phyloP scores from a whole-genome alignment of 1,139 yeast species.

The Candida frijolesensis region DNA sequence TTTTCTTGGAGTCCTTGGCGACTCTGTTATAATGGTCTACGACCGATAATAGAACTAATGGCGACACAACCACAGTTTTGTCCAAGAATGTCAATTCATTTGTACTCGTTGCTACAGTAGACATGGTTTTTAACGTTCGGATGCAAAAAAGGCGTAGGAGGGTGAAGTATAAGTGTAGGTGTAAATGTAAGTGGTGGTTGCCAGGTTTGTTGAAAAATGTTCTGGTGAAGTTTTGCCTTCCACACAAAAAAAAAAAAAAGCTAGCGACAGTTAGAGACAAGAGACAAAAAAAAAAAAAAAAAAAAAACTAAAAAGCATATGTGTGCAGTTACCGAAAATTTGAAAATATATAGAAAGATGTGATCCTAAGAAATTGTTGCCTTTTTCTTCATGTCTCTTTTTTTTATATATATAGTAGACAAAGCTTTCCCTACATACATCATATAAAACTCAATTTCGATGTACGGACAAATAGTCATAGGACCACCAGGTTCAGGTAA shows the following conservation, averaged over 20 bases:
- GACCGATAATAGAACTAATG: conserved; percentile 88
- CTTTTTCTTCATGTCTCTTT: background rate
- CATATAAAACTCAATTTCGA: conserved; percentile 12
- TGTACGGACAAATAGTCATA: conserved; percentile 88
- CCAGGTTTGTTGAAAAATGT: background rate
- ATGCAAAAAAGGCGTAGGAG: no score
- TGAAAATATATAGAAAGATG: background rate
- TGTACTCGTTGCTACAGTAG: conserved; percentile 11
- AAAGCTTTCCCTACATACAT: no score
- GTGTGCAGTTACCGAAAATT: background rate
- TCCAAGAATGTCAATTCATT: conserved; percentile 42
- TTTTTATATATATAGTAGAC: background rate
- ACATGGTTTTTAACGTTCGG: conserved; percentile 3
- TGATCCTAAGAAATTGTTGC: background rate
- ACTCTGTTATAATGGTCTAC: conserved; percentile 94
- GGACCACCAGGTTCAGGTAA: conserved; percentile 99
- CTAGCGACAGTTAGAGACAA: background rate
- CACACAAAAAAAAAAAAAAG: background rate
- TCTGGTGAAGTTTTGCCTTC: conserved; percentile 2
- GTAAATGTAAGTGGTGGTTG: background rate
- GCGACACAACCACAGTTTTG: conserved; percentile 87
- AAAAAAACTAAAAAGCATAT: background rate
- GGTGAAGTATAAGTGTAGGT: no score
- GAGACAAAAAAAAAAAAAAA: background rate
- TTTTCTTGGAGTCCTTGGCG: conserved; percentile 65